Conservation (phyloP, 1,284 basidiomycete species). For the Cryptococcus amylolentus region DNA sequence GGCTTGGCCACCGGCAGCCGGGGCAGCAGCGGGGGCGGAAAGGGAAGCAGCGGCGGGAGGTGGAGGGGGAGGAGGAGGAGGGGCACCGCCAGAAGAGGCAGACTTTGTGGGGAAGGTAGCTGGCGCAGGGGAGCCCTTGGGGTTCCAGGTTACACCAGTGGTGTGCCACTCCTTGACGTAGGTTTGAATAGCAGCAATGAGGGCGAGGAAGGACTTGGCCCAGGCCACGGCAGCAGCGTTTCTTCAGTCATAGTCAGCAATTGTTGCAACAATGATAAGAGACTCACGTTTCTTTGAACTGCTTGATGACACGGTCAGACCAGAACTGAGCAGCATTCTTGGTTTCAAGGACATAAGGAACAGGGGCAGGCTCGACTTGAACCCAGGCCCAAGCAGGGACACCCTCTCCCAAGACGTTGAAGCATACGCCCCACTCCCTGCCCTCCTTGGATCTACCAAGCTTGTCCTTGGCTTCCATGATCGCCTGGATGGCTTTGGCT, state of each 20-base stretch:
- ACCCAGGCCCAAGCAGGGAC: constrained; percentile 90
- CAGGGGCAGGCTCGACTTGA: constrained; percentile 75
- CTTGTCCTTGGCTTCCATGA: constrained; percentile 76
- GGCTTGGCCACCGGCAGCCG: constrained; percentile 60
- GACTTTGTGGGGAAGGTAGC: constrained; percentile 55
- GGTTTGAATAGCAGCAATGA: constrained; percentile 74
- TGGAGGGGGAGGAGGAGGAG: constrained; percentile 59
- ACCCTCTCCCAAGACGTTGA: constrained; percentile 78
- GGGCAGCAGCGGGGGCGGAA: constrained; percentile 43
- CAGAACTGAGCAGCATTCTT: constrained; percentile 90
- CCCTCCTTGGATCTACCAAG: constrained; percentile 64
- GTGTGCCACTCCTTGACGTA: constrained; percentile 86
- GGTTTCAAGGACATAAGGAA: constrained; percentile 73
- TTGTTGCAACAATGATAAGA: background rate
- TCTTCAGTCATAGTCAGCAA: constrained; percentile 51
- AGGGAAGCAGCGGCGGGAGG: constrained; percentile 57
- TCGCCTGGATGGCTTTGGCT: constrained; percentile 67
- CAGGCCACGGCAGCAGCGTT: constrained; percentile 87
- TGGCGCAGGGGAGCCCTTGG: constrained; percentile 65
- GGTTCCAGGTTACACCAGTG: constrained; percentile 86
- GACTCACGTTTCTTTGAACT: constrained; percentile 82
- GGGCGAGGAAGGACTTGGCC: constrained; percentile 67
- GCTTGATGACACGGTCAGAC: constrained; percentile 85
- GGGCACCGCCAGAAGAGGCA: constrained; percentile 22
- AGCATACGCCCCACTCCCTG: constrained; percentile 75